These are phyloP conservation scores for Sporothrix brunneoviolacea DNA, from an alignment of 2,329 filamentous ascomycete genomes.

Conservation along the genomic window DNA sequence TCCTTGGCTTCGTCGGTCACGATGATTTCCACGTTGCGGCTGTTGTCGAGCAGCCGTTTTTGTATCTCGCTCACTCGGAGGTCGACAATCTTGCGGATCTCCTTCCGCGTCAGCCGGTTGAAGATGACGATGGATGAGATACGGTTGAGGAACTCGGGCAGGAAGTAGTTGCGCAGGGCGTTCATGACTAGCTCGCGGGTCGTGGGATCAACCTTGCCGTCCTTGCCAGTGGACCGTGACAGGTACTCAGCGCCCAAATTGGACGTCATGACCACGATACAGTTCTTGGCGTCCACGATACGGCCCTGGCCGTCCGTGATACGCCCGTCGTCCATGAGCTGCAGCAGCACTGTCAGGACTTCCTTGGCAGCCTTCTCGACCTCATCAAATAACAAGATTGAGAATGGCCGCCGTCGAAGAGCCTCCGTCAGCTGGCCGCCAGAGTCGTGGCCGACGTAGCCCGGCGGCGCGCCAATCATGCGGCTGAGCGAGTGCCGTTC, in stretches of 20 bases:
- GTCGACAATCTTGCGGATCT: conserved; percentile 95
- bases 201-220: conserved; percentile 78
- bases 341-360: conserved; percentile 90
- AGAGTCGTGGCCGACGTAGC: conserved; percentile 93
- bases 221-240: conserved; percentile 66
- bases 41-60: conserved; percentile 78
- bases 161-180: conserved; percentile 87
- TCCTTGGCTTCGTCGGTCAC: conserved; percentile 82
- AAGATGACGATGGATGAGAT: conserved; percentile 97
- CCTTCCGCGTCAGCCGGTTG: conserved; percentile 82
- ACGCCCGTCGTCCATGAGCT: conserved; percentile 98
- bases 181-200: conserved; percentile 88
- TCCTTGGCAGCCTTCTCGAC: conserved; percentile 99
- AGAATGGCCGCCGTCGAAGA: conserved; percentile 90
- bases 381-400: conserved; percentile 94
- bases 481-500: conserved; percentile 90
- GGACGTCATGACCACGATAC: conserved; percentile 98
- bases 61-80: conserved; percentile 83
- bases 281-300: conserved; percentile 92
- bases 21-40: conserved; percentile 77
- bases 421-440: conserved; percentile 94
- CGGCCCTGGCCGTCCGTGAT: conserved; percentile 98
- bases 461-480: conserved; percentile 96
- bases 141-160: conserved; percentile 97
- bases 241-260: conserved; percentile 94